Conservation (phyloP, 2,329 filamentous ascomycete species). For the Epichloe uncinata region DNA sequence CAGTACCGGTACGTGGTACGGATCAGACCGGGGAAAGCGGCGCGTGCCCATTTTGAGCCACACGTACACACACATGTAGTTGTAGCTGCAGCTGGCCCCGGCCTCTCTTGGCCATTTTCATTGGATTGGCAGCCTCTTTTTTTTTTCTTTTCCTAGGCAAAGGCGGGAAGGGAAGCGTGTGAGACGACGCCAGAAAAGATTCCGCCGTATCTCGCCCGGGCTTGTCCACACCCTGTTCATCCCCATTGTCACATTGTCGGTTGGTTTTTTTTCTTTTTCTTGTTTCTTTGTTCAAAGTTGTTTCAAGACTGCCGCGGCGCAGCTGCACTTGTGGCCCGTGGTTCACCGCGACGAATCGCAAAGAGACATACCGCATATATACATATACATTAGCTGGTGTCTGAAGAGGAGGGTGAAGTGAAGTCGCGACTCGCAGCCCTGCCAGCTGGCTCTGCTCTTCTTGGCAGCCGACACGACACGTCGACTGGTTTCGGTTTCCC, state of each 20-base stretch:
- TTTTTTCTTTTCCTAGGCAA: background rate
- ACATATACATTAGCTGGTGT: background rate
- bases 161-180: background rate
- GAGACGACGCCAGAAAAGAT: background rate
- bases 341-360: conserved; percentile 1
- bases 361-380: background rate
- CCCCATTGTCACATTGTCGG: background rate
- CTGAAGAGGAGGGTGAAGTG: background rate
- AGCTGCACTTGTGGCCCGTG: background rate
- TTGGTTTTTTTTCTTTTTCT: background rate
- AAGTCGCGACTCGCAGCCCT: background rate
- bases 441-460: background rate
- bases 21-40: no score
- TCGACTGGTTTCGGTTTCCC: background rate
- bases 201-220: background rate
- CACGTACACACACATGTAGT: background rate
- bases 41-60: background rate
- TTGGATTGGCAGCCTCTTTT: background rate
- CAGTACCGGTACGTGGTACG: no score
- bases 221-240: background rate
- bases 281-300: background rate
- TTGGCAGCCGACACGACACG: background rate
- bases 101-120: background rate
- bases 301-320: background rate
- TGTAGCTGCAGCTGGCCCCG: background rate